Evolutionary conservation across 1,284 basidiomycete species (phyloP), one percentile per base, ranked within the genome.

Genomic region (Boletus calvinii): DNA sequence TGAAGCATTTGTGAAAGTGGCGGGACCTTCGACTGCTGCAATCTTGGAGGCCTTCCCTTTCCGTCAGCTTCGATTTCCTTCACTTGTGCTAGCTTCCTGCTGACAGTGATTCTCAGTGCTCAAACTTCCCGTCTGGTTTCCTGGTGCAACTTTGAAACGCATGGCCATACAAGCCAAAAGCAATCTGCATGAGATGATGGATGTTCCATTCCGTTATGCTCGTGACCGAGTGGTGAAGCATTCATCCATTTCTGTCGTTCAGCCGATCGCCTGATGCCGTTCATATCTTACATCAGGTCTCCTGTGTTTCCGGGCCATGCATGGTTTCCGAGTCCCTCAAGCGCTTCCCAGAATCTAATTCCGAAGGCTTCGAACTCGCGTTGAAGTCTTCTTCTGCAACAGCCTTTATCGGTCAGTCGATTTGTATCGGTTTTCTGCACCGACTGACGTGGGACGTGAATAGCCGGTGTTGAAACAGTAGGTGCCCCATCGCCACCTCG

Each of bases 41-140:
- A 46, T 65, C 18, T 52, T 67, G 53, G 66, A 71, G 52, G 63
- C 65, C 32, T 67, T 70, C 52, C 65, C 68, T 46, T 67, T 71
- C 37, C 47, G 65, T 71, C 32, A 51, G 69, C 53, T 62, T 56
- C 45, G 18, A 52, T 65, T 52, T 46, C 38, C 46, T 53, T 30
- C 30, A 3, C 42, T 22, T 44, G 11, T n/a, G 12, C 31, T 38
- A n/a, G 26, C 39, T 51, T 55, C 50, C 18, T 36, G 15, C 36
- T 66, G 42, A 69, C 30, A 34, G 34, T 48, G 43, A 52, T 56
- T 43, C 43, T 38, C 53, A 67, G 65, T 67, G 39, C 64, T 67
- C 22, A 67, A 57, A 44, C 57, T 67, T 42, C 65, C 65, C 12
- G 37, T 46, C 18, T 67, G 65, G 65, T 57, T 67, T 9, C 65